Evolutionary conservation across 345 rosid genomes (phyloP).

Genomic region (Dipteronia dyeriana): DNA sequence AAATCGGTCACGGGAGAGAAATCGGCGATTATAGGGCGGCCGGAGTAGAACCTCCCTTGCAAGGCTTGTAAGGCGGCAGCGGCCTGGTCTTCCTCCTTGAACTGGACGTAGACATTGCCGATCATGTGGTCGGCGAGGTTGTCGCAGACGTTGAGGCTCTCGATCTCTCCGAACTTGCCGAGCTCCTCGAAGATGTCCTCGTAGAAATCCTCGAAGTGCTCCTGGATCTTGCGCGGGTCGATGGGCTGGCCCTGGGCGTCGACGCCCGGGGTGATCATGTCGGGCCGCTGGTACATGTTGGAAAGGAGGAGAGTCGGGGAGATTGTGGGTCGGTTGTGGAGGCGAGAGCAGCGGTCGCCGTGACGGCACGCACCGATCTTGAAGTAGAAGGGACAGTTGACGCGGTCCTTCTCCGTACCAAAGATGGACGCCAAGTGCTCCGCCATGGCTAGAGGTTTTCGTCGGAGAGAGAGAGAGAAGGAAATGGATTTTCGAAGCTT

Average conservation of each 20-base stretch:
- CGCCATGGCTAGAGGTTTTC: constrained; percentile 56
- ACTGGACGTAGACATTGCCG: constrained; percentile 87
- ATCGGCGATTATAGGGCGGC: constrained; percentile 90
- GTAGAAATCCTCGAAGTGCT: constrained; percentile 79
- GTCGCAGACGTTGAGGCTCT: constrained; percentile 81
- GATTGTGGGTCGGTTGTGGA: constrained; percentile 73
- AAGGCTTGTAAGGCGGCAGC: constrained; percentile 75
- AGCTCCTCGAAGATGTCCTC: constrained; percentile 93
- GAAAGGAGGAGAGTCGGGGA: constrained; percentile 74
- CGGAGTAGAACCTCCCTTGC: constrained; percentile 81
- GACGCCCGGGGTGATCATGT: constrained; percentile 85
- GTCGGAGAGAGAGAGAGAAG: constrained; percentile 1
- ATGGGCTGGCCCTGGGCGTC: constrained; percentile 66
- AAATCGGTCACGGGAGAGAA: constrained; percentile 95
- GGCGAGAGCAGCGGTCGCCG: constrained; percentile 84
- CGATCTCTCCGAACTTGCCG: constrained; percentile 85
- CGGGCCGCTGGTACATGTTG: constrained; percentile 85
- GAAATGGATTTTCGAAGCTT: constrained; percentile 11
- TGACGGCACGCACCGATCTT: constrained; percentile 88
- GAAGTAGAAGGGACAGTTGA: constrained; percentile 84
- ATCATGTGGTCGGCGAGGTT: constrained; percentile 94
- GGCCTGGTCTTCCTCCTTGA: constrained; percentile 90
- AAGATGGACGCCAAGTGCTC: constrained; percentile 92
- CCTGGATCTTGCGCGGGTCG: constrained; percentile 73
- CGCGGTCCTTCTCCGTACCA: constrained; percentile 82